Evolutionary conservation across 1,284 basidiomycete genomes (phyloP).

Genomic region (Boletellus deceptivus): DNA sequence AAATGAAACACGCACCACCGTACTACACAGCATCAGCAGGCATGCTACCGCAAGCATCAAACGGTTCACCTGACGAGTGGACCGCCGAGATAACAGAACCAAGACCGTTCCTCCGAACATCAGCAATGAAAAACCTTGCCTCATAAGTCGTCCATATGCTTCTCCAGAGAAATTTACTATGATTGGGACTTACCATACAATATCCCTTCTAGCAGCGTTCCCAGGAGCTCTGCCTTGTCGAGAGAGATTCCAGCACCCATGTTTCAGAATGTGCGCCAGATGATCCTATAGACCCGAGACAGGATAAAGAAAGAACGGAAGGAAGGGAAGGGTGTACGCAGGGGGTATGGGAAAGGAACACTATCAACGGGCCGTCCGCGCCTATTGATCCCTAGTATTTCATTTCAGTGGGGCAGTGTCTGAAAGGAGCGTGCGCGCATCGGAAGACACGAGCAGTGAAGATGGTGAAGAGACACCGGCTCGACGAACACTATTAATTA

Average conservation of each 20-base stretch:
- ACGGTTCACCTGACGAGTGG: neutral
- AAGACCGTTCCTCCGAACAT: conserved; percentile 3
- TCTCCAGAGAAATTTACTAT: neutral
- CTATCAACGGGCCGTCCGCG: neutral
- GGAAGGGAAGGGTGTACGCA: neutral
- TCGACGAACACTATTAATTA: neutral
- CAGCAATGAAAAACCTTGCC: conserved; percentile 1
- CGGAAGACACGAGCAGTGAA: neutral
- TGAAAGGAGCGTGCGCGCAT: neutral
- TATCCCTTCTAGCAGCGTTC: neutral
- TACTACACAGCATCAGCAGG: neutral
- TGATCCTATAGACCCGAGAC: neutral
- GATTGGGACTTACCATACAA: neutral
- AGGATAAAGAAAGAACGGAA: neutral
- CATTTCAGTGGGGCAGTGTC: neutral
- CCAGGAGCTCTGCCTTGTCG: conserved; percentile 1
- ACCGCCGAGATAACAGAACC: neutral
- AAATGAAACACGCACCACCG: neutral
- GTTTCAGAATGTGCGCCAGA: neutral
- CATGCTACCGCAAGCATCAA: neutral
- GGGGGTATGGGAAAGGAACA: neutral
- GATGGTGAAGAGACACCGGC: neutral
- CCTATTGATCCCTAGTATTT: neutral
- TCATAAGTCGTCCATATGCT: neutral
- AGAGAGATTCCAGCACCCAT: conserved; percentile 1